These are phyloP conservation scores for Botrytis paeoniae DNA, from an alignment of 2,329 filamentous ascomycete genomes.

Conservation along the genomic window DNA sequence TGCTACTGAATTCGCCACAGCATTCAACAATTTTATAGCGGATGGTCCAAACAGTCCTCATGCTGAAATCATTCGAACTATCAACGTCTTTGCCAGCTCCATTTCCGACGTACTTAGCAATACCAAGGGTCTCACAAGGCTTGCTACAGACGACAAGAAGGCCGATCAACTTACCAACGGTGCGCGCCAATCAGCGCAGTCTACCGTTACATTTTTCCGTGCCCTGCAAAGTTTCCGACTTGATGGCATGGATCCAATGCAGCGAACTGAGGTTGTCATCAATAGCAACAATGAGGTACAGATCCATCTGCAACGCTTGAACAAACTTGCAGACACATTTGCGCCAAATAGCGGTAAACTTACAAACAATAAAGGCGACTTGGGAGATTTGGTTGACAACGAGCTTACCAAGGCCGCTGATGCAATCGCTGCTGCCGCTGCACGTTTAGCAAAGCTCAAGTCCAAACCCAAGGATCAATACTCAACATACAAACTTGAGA, in stretches of 20 bases:
- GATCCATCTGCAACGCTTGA: conserved; percentile 87
- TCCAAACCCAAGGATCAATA: conserved; percentile 96
- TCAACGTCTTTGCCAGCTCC: conserved; percentile 85
- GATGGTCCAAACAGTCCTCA: conserved; percentile 91
- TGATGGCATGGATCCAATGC: conserved; percentile 82
- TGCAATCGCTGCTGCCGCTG: conserved; percentile 88
- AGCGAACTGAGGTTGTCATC: conserved; percentile 96
- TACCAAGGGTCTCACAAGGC: conserved; percentile 88
- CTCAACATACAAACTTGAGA: conserved; percentile 92
- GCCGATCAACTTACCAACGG: conserved; percentile 79
- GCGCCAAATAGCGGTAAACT: conserved; percentile 85
- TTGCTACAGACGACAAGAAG: conserved; percentile 95
- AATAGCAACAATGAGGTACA: conserved; percentile 97
- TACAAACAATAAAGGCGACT: conserved; percentile 72
- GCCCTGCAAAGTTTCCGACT: conserved; percentile 90
- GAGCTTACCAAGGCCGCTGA: conserved; percentile 93
- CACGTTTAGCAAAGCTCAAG: conserved; percentile 84
- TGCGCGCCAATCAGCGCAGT: conserved; percentile 78
- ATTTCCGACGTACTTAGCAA: conserved; percentile 94
- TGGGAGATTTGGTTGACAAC: conserved; percentile 88
- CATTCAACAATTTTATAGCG: conserved; percentile 98
- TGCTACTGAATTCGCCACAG: conserved; percentile 94
- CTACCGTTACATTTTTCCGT: conserved; percentile 93
- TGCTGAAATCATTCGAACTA: conserved; percentile 86
- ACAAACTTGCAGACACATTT: conserved; percentile 88